Base-by-base conservation (phyloP, 1,284 basidiomycete genomes). In the Trametes pubescens region DNA sequence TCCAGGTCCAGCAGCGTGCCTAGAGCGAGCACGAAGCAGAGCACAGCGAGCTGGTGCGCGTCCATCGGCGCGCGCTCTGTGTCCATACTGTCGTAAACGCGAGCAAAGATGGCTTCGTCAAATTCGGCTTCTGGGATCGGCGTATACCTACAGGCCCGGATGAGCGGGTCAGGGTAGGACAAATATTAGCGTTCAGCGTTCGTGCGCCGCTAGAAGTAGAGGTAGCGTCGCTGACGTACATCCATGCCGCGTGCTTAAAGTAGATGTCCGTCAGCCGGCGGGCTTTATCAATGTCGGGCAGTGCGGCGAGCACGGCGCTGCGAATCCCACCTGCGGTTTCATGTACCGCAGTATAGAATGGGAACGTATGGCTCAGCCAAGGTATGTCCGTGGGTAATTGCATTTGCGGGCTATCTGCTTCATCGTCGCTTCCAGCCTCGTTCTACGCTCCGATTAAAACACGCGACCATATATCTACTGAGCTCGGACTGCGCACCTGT, bases 181-280 rank as follows among this genome's bases (percentile, higher is more conserved):
- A 44, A 21, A 22, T 34, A 44, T 65, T 59, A 65, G 64, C 64
- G 43, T 59, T 59, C 55, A 65, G 64, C 64, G 43, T 59, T 59
- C 55, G 32, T 47, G 64, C 51, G 63, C 62, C 63, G 46, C 58
- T 54, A 63, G 38, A 62, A 60, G 51, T 53, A 44, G 54, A 57
- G 61, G 51, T 48, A 67, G 61, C 54, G 56, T 46, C 37, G 61
- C 61, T 71, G 67, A 83, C 86, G 66, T 73, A 88, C 88, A 89
- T 87, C 87, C 87, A 90, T 61, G 86, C 85, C 63, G 86, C 87
- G 72, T 89, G 84, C 69, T 81, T 81, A 74, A 82, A 90, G 75
- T 90, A 90, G 32, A 82, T 77, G 44, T 82, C 78, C 59, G 79
- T 78, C 51, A 87, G 76, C 29, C 74, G 75, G 66, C 77, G 78